Percentiles rank a stretch among this genome's conserved stretches.
These are phyloP conservation scores for Coprinellus micaceus DNA, from an alignment of 768 basidiomycete genomes.

Conservation along the genomic window DNA sequence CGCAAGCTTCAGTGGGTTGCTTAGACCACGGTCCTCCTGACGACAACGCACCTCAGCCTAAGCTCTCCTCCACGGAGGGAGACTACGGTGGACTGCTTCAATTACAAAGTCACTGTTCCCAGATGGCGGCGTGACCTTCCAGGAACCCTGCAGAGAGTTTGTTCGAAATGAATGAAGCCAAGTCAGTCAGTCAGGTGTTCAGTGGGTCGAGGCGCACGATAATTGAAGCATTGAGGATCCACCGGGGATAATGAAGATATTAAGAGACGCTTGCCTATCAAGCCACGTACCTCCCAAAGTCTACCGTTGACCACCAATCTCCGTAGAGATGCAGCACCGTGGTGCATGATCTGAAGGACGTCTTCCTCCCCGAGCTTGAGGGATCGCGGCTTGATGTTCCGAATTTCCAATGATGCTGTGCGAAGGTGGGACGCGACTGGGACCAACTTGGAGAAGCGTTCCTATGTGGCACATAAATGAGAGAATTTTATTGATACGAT, in stretches of 20 bases:
- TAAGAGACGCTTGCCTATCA: not conserved
- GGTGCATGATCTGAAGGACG: constrained; percentile 21
- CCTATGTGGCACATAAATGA: constrained; percentile 10
- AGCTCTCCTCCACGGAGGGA: constrained; percentile 1
- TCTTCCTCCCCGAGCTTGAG: constrained; percentile 18
- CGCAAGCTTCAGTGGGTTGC: too few species aligned
- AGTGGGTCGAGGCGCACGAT: too few species aligned
- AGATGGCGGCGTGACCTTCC: not conserved
- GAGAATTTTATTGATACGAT: not conserved
- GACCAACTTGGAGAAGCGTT: constrained; percentile 22
- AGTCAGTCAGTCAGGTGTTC: not conserved
- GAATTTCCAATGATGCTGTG: constrained; percentile 31
- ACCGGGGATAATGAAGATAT: too few species aligned
- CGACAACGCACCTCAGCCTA: too few species aligned
- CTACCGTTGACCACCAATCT: constrained; percentile 29
- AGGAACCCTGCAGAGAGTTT: not conserved
- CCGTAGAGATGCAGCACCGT: constrained; percentile 23
- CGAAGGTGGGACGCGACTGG: constrained; percentile 24
- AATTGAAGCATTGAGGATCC: too few species aligned
- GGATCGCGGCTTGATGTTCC: constrained; percentile 24
- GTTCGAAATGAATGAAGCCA: not conserved
- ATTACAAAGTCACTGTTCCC: not conserved
- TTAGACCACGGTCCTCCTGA: too few species aligned
- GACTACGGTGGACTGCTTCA: not conserved
- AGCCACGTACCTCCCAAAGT: constrained; percentile 31